Percentiles rank a stretch among this genome's conserved stretches.
Conservation (phyloP, 768 basidiomycete species). For the Podaxis sp. region DNA sequence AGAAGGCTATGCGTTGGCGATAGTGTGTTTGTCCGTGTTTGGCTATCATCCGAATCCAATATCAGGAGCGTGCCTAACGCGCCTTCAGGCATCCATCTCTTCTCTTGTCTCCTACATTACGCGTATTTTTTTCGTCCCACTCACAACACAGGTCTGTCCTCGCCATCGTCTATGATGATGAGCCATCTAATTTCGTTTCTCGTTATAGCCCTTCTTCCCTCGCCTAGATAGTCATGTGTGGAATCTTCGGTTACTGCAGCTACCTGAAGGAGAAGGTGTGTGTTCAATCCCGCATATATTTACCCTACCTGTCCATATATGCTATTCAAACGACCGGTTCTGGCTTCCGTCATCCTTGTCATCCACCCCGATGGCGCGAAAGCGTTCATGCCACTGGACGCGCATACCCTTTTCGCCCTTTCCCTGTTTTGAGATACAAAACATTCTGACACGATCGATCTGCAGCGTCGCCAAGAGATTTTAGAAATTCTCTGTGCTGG, state of each 20-base stretch:
- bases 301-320: not conserved
- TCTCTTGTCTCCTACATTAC: constrained; percentile 18
- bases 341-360: not conserved
- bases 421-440: not conserved
- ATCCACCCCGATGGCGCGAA: not conserved
- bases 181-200: constrained; percentile 10
- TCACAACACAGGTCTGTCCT: constrained; percentile 19
- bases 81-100: constrained; percentile 5
- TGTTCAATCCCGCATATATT: constrained; percentile 18
- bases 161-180: not conserved
- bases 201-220: constrained; percentile 11
- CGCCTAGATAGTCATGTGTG: constrained; percentile 62
- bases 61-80: constrained; percentile 17
- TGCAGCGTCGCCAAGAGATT: constrained; percentile 84
- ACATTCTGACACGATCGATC: constrained; percentile 20
- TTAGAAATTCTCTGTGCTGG: constrained; percentile 90
- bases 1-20: constrained; percentile 8
- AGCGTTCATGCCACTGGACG: not conserved
- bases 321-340: not conserved
- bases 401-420: constrained; percentile 7
- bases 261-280: constrained; percentile 92
- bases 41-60: constrained; percentile 24
- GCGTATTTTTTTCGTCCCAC: constrained; percentile 23
- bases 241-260: constrained; percentile 96
- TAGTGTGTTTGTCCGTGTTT: constrained; percentile 22